These are phyloP conservation scores for Prunus yedoensis DNA, from an alignment of 331 rosid genomes.

Conservation along the genomic window DNA sequence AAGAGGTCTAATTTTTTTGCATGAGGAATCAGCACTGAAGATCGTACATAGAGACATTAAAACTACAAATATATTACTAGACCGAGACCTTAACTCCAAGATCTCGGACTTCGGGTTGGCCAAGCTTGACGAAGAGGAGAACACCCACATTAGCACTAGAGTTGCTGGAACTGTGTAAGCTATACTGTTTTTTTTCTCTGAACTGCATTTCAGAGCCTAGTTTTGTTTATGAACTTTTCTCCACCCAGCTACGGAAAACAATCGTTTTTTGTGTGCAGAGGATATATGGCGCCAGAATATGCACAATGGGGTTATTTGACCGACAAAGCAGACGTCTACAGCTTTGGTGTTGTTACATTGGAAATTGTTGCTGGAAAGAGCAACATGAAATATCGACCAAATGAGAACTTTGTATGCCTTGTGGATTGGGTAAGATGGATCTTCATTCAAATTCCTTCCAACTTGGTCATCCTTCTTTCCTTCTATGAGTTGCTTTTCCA, in stretches of 20 bases:
- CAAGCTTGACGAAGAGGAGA: slow-evolving; percentile 24
- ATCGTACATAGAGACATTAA: slow-evolving; percentile 51
- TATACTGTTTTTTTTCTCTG: background rate
- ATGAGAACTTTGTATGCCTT: slow-evolving; percentile 21
- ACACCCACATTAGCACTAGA: slow-evolving; percentile 28
- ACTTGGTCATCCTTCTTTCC: too few relatives aligned
- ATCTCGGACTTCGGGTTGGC: slow-evolving; percentile 33
- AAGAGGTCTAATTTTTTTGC: slow-evolving; percentile 36
- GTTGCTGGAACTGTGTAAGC: slow-evolving; percentile 30
- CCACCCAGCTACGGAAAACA: too few relatives aligned
- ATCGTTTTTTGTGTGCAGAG: background rate
- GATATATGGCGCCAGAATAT: slow-evolving; percentile 3
- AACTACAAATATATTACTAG: slow-evolving; percentile 26
- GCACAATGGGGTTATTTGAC: slow-evolving; percentile 2
- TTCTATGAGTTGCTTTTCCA: too few relatives aligned
- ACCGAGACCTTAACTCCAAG: slow-evolving; percentile 14
- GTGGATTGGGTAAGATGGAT: slow-evolving; percentile 28
- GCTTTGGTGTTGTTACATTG: slow-evolving; percentile 15
- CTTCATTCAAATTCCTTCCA: background rate
- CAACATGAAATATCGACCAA: slow-evolving; percentile 12
- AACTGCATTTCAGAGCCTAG: too few relatives aligned
- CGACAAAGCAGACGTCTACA: slow-evolving; percentile 2
- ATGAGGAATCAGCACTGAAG: slow-evolving; percentile 41
- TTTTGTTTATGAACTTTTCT: too few relatives aligned
- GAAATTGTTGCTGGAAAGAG: slow-evolving; percentile 22